A percentile compares a stretch with the other conserved stretches of the same genome.
Conservation (phyloP, 176 grass and related monocot genomes). For the Areca catechu region DNA sequence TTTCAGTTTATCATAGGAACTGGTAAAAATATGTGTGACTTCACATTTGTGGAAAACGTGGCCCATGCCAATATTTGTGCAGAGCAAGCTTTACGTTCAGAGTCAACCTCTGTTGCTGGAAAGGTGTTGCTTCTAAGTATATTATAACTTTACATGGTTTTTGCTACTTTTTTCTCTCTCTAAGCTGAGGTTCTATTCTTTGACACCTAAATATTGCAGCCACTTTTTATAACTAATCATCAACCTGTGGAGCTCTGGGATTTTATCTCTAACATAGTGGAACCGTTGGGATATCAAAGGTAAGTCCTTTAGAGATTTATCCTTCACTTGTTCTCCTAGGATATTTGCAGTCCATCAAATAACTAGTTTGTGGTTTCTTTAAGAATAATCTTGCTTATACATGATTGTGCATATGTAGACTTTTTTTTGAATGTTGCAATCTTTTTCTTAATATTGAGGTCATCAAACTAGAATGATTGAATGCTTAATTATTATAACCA, state of each 20-base stretch:
- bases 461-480: no score
- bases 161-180: background rate
- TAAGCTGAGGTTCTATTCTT: no score
- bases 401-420: no score
- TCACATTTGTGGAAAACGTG: constrained; percentile 72
- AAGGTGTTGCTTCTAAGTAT: constrained; percentile 36
- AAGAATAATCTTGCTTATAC: no score
- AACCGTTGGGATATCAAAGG: constrained; percentile 77
- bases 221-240: constrained; percentile 84
- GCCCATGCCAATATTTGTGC: constrained; percentile 56
- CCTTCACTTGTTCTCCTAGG: no score
- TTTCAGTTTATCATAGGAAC: constrained; percentile 63
- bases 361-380: no score
- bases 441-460: no score
- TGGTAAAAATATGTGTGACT: constrained; percentile 53
- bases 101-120: constrained; percentile 41
- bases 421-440: no score
- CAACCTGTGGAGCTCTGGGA: constrained; percentile 73
- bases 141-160: constrained; percentile 5
- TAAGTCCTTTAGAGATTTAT: constrained; percentile 14
- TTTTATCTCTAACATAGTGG: constrained; percentile 72
- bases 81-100: constrained; percentile 45
- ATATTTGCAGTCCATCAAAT: no score
- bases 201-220: constrained; percentile 23
- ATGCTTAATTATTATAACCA: no score